Conservation (phyloP, 805 yeast genomes). For the Zygoascus tannicola region DNA sequence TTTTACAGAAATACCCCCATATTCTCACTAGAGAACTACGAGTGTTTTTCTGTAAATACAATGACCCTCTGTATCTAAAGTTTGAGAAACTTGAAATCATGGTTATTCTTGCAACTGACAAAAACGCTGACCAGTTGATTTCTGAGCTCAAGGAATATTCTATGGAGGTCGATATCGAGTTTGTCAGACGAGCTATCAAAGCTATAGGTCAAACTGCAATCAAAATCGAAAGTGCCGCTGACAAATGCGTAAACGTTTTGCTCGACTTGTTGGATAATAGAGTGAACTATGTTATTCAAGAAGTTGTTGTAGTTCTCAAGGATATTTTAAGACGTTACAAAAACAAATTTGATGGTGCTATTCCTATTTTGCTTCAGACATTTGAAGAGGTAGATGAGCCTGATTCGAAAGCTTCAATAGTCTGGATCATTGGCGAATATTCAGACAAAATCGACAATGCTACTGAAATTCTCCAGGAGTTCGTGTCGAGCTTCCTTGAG, state of each 20-base stretch:
- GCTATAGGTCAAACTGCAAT: conserved; percentile 89
- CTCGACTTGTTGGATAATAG: conserved; percentile 57
- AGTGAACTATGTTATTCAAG: conserved; percentile 70
- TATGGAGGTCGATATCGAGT: conserved; percentile 76
- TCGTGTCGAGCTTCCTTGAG: conserved; percentile 44
- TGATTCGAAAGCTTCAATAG: conserved; percentile 66
- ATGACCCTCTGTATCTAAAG: conserved; percentile 86
- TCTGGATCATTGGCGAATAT: conserved; percentile 81
- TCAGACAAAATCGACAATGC: conserved; percentile 41
- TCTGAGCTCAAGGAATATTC: conserved; percentile 82
- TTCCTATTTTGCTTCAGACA: conserved; percentile 36
- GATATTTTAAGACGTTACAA: conserved; percentile 69
- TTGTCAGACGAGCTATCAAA: conserved; percentile 81
- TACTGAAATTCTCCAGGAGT: conserved; percentile 32
- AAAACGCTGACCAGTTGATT: conserved; percentile 53
- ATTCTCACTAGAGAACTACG: conserved; percentile 70
- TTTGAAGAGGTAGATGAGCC: conserved; percentile 62
- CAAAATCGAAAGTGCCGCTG: conserved; percentile 55
- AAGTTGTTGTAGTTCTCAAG: conserved; percentile 63
- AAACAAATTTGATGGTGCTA: conserved; percentile 44
- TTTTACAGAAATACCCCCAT: conserved; percentile 79
- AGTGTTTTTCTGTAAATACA: conserved; percentile 82
- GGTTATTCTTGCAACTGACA: conserved; percentile 61
- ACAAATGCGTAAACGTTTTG: conserved; percentile 59
- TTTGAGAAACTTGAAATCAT: conserved; percentile 89